Evolutionary conservation across 345 rosid species (phyloP).

Genomic region (Camelina sativa): DNA sequence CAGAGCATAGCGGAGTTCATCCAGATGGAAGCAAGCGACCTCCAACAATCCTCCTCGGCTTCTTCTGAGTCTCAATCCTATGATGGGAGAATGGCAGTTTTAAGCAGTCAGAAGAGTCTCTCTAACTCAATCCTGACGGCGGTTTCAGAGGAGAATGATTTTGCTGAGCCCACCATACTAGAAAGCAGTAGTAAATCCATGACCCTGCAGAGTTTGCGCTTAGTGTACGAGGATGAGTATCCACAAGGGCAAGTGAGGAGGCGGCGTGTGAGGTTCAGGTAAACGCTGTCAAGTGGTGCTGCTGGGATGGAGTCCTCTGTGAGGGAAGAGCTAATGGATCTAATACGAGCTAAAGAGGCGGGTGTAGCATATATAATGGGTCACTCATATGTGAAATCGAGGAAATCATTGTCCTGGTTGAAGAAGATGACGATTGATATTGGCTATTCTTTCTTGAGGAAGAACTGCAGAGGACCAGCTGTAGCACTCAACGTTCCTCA

Average conservation of each 20-base stretch:
- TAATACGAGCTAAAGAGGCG: conserved; percentile 83
- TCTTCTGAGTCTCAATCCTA: conserved; percentile 64
- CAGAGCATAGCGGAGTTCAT: conserved; percentile 96
- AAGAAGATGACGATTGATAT: conserved; percentile 78
- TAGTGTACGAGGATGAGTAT: conserved; percentile 74
- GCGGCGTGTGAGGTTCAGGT: conserved; percentile 67
- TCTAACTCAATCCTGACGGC: conserved; percentile 60
- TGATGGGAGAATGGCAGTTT: conserved; percentile 96
- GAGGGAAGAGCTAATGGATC: conserved; percentile 82
- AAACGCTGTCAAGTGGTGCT: conserved; percentile 48
- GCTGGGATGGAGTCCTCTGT: conserved; percentile 67
- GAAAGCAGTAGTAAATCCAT: conserved; percentile 78
- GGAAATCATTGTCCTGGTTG: conserved; percentile 67
- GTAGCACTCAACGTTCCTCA: conserved; percentile 93
- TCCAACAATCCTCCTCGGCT: conserved; percentile 47
- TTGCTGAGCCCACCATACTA: conserved; percentile 47
- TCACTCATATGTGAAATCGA: conserved; percentile 83
- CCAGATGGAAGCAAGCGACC: conserved; percentile 87
- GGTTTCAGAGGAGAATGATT: conserved; percentile 51
- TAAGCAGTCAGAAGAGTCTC: conserved; percentile 64
- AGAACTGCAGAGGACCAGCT: conserved; percentile 93
- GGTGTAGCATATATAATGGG: conserved; percentile 92
- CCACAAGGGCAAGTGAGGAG: conserved; percentile 55
- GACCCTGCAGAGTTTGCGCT: conserved; percentile 69
- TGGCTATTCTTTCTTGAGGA: conserved; percentile 87